Evolutionary conservation across 148 eudicot species (phyloP), one percentile per base, ranked within the genome.

Genomic region (Polygonum aviculare): DNA sequence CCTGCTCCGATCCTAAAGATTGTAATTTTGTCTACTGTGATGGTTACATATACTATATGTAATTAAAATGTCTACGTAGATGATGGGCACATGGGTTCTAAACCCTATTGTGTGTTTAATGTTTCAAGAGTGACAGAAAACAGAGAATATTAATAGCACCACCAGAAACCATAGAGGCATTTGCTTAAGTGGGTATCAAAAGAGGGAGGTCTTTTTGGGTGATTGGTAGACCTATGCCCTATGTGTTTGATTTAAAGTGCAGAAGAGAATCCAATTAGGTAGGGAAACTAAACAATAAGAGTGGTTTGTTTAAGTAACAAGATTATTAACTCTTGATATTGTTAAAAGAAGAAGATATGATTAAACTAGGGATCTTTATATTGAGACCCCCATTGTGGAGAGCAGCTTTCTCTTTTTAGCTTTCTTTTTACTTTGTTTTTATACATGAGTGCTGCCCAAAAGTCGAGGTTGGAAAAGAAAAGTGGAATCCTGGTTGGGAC

Each of bases 381-480:
- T 84, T 70, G 76, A 80, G 82, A 81, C 86, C 81, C 88, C 91
- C 90, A 73, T 85, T 78, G 85, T 87, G 87, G 84, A 80, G 72
- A 90, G 87, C 87, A 88, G 82, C 88, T 86, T 86, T 86, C 73
- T 67, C 72, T 67, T 67, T 67, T 67, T 35, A 14, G 44, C 40
- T 18, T 72, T 77, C 52, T 55, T 83, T 78, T 83, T 55, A 38
- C 62, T 72, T 71, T 72, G 71, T 77, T 77, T 78, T 78, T 74
- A 78, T 78, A 72, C 52, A 48, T 84, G 81, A 85, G 90, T 89
- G 88, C 79, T 85, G 85, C 87, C 85, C 81, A 85, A 87, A 87
- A 67, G 85, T 82, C 74, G 78, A 54, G n/a, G 77, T 78, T 85
- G 77, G 77, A 77, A 87, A 85, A 80, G 85, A 72, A 75, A 75